A percentile compares a stretch with the other conserved stretches of the same genome.
These are phyloP conservation scores for Apiospora saccharicola DNA, from an alignment of 2,329 filamentous ascomycete genomes.

Conservation along the genomic window DNA sequence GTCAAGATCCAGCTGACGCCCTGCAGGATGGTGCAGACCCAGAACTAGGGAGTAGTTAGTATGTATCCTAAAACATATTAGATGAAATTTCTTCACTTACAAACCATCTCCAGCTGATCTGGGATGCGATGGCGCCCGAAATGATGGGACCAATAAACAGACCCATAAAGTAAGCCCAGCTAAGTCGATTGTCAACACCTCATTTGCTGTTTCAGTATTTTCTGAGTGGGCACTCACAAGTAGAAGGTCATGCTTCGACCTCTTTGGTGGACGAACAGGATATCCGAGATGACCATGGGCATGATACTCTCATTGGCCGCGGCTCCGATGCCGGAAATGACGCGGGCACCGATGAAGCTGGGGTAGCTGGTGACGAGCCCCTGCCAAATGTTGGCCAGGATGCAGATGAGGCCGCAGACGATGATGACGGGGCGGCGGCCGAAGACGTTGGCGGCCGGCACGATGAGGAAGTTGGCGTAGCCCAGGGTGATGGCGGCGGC, in stretches of 20 bases:
- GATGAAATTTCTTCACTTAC: slow-evolving; percentile 29
- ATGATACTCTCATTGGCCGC: slow-evolving; percentile 45
- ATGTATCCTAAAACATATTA: not conserved
- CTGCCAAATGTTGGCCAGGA: slow-evolving; percentile 43
- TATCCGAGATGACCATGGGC: slow-evolving; percentile 44
- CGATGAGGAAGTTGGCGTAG: slow-evolving; percentile 45
- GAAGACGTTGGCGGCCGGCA: slow-evolving; percentile 41
- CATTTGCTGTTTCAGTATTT: too few species aligned
- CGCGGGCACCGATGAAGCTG: slow-evolving; percentile 42
- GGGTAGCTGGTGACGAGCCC: slow-evolving; percentile 40
- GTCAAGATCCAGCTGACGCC: slow-evolving; percentile 38
- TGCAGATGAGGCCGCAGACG: slow-evolving; percentile 41
- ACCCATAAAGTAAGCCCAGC: slow-evolving; percentile 43
- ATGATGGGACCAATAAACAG: slow-evolving; percentile 45
- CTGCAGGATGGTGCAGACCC: slow-evolving; percentile 44
- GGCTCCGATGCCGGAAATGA: slow-evolving; percentile 42
- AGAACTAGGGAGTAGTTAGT: slow-evolving; percentile 34
- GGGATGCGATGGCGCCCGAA: slow-evolving; percentile 41
- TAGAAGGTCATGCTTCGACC: slow-evolving; percentile 41
- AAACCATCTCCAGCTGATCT: slow-evolving; percentile 43
- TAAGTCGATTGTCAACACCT: slow-evolving; percentile 22
- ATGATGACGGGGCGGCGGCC: slow-evolving; percentile 44
- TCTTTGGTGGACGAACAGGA: slow-evolving; percentile 42
- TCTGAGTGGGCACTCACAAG: slow-evolving; percentile 36
- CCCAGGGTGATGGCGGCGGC: slow-evolving; percentile 43